phyloP scores from a whole-genome alignment of 2,329 filamentous ascomycete genomes.

The Conoideocrella luteorostrata region DNA sequence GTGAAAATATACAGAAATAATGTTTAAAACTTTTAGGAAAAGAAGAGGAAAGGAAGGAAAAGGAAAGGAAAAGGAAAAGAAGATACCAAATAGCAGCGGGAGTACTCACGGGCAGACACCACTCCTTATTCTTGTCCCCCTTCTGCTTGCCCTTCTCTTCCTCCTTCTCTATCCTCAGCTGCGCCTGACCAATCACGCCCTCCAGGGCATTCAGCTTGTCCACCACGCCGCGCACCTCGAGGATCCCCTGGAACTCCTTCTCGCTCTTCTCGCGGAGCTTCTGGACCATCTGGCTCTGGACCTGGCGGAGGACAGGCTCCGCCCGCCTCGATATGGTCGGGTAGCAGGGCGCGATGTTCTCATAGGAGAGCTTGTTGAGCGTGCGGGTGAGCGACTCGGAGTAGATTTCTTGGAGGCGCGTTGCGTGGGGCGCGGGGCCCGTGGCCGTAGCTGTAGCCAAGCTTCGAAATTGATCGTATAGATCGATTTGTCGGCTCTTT shows the following conservation, averaged over 20 bases:
- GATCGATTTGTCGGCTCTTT: not conserved
- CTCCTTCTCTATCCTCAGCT: conserved; percentile 10
- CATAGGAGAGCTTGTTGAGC: conserved; percentile 47
- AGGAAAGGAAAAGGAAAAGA: conserved; percentile 19
- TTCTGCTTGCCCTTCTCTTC: not conserved
- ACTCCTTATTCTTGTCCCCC: no score
- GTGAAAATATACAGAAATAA: not conserved
- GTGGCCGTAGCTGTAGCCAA: no score
- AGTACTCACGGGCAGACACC: no score
- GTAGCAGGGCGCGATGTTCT: conserved; percentile 55
- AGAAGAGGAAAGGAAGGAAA: not conserved
- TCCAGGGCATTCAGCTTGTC: conserved; percentile 54
- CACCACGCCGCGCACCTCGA: conserved; percentile 46
- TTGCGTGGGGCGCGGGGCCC: conserved; percentile 52
- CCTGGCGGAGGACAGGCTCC: conserved; percentile 43
- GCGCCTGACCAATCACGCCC: conserved; percentile 41
- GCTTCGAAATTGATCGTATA: not conserved
- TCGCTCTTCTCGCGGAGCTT: conserved; percentile 47
- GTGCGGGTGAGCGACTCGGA: conserved; percentile 45
- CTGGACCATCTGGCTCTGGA: conserved; percentile 53
- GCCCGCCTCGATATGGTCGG: conserved; percentile 49
- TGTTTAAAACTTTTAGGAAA: not conserved
- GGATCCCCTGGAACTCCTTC: conserved; percentile 52
- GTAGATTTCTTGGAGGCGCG: conserved; percentile 50
- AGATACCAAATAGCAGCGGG: no score